phyloP scores from a whole-genome alignment of 345 rosid species.

The Rhizophora mangle region DNA sequence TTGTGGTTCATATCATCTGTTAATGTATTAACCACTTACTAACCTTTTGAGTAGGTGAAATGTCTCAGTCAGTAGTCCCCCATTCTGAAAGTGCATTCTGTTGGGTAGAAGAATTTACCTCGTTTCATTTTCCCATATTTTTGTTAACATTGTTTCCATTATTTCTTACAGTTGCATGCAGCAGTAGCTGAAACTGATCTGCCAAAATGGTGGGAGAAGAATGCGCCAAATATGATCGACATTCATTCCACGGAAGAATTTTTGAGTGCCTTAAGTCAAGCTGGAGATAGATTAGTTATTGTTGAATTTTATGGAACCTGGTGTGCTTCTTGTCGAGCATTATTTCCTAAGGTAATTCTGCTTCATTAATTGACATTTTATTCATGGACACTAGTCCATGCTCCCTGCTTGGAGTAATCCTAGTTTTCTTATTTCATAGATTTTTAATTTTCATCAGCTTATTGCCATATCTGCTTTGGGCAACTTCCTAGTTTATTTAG shows the following conservation, averaged over 20 bases:
- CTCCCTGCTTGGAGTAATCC: background rate
- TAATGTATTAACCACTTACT: background rate
- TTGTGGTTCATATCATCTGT: background rate
- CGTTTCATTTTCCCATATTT: background rate
- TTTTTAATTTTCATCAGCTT: background rate
- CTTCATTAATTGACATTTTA: background rate
- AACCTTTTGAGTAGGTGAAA: background rate
- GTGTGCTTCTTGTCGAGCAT: constrained; percentile 92
- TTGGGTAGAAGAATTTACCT: background rate
- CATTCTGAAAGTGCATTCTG: background rate
- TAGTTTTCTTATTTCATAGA: background rate
- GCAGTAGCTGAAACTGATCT: constrained; percentile 61
- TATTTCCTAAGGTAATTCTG: constrained; percentile 66
- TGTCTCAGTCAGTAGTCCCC: background rate
- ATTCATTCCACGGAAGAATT: constrained; percentile 87
- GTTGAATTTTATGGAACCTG: constrained; percentile 95
- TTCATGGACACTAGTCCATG: background rate
- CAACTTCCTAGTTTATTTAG: background rate
- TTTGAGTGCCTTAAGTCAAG: constrained; percentile 62
- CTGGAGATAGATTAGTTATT: constrained; percentile 77
- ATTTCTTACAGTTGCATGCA: constrained; percentile 53
- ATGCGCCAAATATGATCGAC: constrained; percentile 79
- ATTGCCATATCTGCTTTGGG: background rate
- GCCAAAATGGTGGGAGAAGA: constrained; percentile 94
- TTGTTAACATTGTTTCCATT: background rate